Evolutionary conservation across 2,329 filamentous ascomycete genomes (phyloP).

Genomic region (Diplodia mutila): DNA sequence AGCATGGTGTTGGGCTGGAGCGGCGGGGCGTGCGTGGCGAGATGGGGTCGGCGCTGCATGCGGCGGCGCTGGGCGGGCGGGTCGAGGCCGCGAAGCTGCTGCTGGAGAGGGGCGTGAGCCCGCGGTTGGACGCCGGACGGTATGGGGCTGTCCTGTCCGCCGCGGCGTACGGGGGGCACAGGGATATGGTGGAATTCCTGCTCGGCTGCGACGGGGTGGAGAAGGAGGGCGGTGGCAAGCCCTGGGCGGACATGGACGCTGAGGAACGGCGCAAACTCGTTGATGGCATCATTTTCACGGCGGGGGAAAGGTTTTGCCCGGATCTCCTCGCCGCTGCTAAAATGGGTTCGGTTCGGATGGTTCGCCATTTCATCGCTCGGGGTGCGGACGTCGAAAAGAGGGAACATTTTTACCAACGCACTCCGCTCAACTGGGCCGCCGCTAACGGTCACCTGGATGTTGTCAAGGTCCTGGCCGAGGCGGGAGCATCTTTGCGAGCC

Average conservation of each 20-base stretch:
- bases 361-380: not conserved
- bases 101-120: not conserved
- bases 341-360: not conserved
- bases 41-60: not conserved
- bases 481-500: not conserved
- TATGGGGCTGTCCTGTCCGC: not conserved
- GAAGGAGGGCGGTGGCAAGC: no score
- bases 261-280: not conserved
- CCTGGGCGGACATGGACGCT: not conserved
- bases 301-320: not conserved
- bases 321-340: not conserved
- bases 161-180: not conserved
- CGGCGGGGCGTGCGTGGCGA: no score
- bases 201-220: no score
- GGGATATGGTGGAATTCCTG: not conserved
- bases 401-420: not conserved
- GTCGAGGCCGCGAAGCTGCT: not conserved
- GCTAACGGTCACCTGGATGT: constrained; percentile 15
- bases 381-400: not conserved
- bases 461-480: not conserved
- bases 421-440: constrained; percentile 13
- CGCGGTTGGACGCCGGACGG: not conserved
- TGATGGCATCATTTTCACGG: not conserved
- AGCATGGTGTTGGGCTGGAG: not conserved
- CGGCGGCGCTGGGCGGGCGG: not conserved